A percentile compares a stretch with the other conserved stretches of the same genome.
phyloP scores from a whole-genome alignment of 2,329 filamentous ascomycete species.

The Trichoderma koningii region DNA sequence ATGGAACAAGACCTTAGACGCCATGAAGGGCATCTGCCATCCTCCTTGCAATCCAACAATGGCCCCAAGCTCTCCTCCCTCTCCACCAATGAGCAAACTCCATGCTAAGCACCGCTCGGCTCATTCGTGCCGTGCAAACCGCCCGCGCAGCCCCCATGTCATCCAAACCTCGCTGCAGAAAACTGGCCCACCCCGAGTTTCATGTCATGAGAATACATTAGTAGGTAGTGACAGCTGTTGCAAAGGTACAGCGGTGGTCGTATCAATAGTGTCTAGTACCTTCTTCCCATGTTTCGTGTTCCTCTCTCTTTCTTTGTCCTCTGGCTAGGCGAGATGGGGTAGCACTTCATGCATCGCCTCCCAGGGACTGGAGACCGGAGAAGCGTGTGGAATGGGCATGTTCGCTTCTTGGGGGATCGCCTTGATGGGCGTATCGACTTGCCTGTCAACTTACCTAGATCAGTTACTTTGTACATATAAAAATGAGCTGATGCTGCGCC shows the following conservation, averaged over 20 bases:
- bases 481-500: slow-evolving; percentile 27
- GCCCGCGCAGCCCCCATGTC: slow-evolving; percentile 18
- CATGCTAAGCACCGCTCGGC: slow-evolving; percentile 22
- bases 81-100: slow-evolving; percentile 17
- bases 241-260: no score
- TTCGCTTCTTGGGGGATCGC: neutral
- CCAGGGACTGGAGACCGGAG: neutral
- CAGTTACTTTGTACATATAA: no score
- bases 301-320: no score
- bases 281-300: neutral
- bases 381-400: neutral
- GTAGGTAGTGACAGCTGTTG: no score
- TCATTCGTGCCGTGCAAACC: slow-evolving; percentile 24
- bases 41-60: neutral
- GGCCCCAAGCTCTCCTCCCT: slow-evolving; percentile 1
- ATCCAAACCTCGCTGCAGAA: neutral
- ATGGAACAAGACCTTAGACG: neutral
- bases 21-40: neutral
- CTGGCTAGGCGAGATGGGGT: slow-evolving; percentile 13
- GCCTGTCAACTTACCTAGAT: neutral
- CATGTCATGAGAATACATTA: neutral
- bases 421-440: neutral
- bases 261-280: no score
- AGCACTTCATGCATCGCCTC: neutral
- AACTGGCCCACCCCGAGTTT: slow-evolving; percentile 5